These are phyloP conservation scores for Solanum appendiculatum DNA, from an alignment of 257 asterid species.

Conservation along the genomic window DNA sequence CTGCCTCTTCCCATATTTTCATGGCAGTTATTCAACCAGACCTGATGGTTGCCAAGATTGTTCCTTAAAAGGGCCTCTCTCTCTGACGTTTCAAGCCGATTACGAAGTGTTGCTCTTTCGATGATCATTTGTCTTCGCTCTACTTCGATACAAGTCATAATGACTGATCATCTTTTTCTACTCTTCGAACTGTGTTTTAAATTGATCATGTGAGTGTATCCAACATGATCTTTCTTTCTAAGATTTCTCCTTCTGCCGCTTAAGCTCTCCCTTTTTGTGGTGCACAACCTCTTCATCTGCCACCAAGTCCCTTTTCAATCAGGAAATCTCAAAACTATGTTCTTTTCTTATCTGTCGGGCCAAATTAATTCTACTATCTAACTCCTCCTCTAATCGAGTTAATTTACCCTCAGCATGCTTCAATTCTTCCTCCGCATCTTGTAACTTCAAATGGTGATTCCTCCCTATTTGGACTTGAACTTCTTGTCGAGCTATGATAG, in stretches of 20 bases:
- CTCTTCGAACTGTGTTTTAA: neutral
- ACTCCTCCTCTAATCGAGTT: neutral
- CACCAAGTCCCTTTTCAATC: neutral
- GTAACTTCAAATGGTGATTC: neutral
- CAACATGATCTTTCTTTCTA: neutral
- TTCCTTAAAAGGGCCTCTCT: neutral
- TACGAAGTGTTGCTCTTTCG: neutral
- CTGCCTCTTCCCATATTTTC: neutral
- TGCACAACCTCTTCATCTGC: neutral
- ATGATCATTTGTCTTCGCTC: neutral
- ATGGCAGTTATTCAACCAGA: neutral
- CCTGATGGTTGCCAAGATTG: neutral
- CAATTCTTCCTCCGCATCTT: neutral
- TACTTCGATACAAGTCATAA: neutral
- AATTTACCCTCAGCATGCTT: neutral
- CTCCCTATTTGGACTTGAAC: neutral
- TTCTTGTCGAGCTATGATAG: neutral
- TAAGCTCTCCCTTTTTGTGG: neutral
- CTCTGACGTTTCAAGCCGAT: neutral
- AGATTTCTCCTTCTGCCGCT: neutral
- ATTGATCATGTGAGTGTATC: neutral
- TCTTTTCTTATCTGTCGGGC: neutral
- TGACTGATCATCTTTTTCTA: neutral
- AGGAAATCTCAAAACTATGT: neutral
- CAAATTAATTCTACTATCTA: neutral